Percentiles rank a stretch among this genome's conserved stretches.
Conservation (phyloP, 163 green algal genomes). For the Coccomyxa subellipsoidea region DNA sequence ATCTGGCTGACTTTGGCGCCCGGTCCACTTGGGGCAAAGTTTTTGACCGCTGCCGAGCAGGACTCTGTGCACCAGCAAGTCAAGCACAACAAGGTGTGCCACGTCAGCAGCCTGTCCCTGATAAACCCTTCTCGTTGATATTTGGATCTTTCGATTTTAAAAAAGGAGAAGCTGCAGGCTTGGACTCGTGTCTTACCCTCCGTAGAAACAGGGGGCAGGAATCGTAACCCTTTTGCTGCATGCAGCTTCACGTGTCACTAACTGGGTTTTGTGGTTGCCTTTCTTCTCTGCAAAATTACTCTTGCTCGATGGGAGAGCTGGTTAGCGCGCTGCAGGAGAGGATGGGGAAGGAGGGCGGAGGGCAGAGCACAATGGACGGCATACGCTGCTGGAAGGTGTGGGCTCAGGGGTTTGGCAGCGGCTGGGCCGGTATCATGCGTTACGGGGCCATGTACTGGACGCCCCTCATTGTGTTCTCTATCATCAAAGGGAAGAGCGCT, state of each 20-base stretch:
- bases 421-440: slow-evolving; percentile 17
- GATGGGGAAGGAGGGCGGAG: neutral
- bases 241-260: too few species aligned
- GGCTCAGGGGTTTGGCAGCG: slow-evolving; percentile 19
- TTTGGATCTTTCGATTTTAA: too few species aligned
- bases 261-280: too few species aligned
- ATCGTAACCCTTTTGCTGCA: too few species aligned
- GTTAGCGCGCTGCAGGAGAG: slow-evolving; percentile 15
- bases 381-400: slow-evolving; percentile 22
- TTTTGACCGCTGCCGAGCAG: slow-evolving; percentile 35
- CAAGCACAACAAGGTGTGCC: slow-evolving; percentile 4
- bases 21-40: slow-evolving; percentile 31
- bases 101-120: neutral
- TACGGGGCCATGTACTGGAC: slow-evolving; percentile 21
- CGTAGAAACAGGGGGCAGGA: too few species aligned
- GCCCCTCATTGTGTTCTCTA: slow-evolving; percentile 14
- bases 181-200: too few species aligned
- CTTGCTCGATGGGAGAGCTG: too few species aligned
- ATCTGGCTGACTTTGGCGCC: slow-evolving; percentile 30
- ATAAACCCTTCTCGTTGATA: too few species aligned
- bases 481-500: neutral
- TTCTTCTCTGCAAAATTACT: too few species aligned
- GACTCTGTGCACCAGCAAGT: slow-evolving; percentile 29
- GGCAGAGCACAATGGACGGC: slow-evolving; percentile 13
- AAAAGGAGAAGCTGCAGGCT: too few species aligned